A percentile compares a stretch with the other conserved stretches of the same genome.
These are phyloP conservation scores for Acarospora socialis DNA, from an alignment of 2,329 filamentous ascomycete species.

Conservation along the genomic window DNA sequence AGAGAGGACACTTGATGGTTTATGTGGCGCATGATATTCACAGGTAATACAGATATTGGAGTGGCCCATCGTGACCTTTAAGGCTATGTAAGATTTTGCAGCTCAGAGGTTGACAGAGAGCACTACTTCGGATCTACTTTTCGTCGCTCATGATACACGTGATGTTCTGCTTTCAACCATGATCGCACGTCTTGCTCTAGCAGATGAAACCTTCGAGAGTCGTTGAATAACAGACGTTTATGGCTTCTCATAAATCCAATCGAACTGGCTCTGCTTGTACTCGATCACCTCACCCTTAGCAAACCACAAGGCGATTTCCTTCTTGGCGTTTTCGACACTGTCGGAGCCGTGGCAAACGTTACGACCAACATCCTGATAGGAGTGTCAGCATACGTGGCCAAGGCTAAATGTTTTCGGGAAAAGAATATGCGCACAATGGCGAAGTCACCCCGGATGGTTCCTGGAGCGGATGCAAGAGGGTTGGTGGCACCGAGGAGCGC, in stretches of 20 bases:
- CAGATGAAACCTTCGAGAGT: no score
- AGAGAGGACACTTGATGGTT: no score
- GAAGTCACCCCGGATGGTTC: slow-evolving; percentile 94
- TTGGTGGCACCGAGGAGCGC: slow-evolving; percentile 97
- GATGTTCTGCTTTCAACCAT: no score
- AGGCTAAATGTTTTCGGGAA: neutral
- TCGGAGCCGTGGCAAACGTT: slow-evolving; percentile 99
- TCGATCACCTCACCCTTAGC: slow-evolving; percentile 67
- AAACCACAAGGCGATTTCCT: slow-evolving; percentile 99
- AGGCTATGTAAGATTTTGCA: no score
- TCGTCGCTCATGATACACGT: no score
- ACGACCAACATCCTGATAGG: slow-evolving; percentile 59
- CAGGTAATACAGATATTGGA: no score
- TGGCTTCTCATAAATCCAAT: slow-evolving; percentile 96
- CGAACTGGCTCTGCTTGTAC: slow-evolving; percentile 73
- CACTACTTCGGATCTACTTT: no score
- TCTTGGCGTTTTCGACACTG: slow-evolving; percentile 96
- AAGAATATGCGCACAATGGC: slow-evolving; percentile 44
- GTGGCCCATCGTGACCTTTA: no score
- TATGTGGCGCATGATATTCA: no score
- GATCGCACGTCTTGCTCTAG: no score
- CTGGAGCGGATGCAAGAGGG: slow-evolving; percentile 83
- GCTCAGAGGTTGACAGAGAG: no score
- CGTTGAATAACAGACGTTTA: slow-evolving; percentile 21
- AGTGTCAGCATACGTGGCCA: slow-evolving; percentile 9